These are phyloP conservation scores for Mucor indicus DNA, from an alignment of 371 early-diverging fungal genomes.

Conservation along the genomic window DNA sequence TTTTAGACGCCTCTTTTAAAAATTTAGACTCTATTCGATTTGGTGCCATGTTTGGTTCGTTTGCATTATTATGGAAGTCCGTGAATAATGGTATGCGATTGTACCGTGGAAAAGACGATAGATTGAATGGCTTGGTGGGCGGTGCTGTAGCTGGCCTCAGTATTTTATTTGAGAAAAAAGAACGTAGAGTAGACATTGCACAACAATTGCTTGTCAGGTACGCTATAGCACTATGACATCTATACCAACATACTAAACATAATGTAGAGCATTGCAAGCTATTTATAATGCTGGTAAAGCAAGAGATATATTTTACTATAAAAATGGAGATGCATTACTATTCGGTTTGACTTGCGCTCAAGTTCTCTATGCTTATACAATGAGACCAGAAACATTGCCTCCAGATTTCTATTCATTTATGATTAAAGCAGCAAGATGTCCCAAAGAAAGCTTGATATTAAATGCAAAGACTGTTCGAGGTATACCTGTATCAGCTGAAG, in stretches of 20 bases:
- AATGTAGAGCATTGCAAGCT: slow-evolving; percentile 54
- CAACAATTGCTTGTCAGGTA: slow-evolving; percentile 62
- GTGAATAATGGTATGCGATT: slow-evolving; percentile 65
- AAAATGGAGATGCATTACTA: slow-evolving; percentile 61
- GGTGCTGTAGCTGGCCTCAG: slow-evolving; percentile 60
- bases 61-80: slow-evolving; percentile 73
- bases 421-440: slow-evolving; percentile 63
- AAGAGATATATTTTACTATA: slow-evolving; percentile 60
- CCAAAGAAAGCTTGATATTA: slow-evolving; percentile 46
- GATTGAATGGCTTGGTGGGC: slow-evolving; percentile 56
- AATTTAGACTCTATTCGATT: slow-evolving; percentile 60
- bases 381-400: slow-evolving; percentile 63
- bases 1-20: slow-evolving; percentile 47
- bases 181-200: slow-evolving; percentile 60
- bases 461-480: slow-evolving; percentile 52
- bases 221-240: too few relatives aligned
- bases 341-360: slow-evolving; percentile 61
- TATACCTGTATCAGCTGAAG: slow-evolving; percentile 40
- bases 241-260: too few relatives aligned
- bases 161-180: slow-evolving; percentile 58
- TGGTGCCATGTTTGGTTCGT: slow-evolving; percentile 70
- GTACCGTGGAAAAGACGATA: slow-evolving; percentile 57
- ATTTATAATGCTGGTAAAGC: slow-evolving; percentile 60
- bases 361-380: slow-evolving; percentile 65
- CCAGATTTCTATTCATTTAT: slow-evolving; percentile 68